Percentiles rank a stretch among this genome's conserved stretches.
phyloP scores from a whole-genome alignment of 768 basidiomycete genomes.

The Termitomyces sp. region DNA sequence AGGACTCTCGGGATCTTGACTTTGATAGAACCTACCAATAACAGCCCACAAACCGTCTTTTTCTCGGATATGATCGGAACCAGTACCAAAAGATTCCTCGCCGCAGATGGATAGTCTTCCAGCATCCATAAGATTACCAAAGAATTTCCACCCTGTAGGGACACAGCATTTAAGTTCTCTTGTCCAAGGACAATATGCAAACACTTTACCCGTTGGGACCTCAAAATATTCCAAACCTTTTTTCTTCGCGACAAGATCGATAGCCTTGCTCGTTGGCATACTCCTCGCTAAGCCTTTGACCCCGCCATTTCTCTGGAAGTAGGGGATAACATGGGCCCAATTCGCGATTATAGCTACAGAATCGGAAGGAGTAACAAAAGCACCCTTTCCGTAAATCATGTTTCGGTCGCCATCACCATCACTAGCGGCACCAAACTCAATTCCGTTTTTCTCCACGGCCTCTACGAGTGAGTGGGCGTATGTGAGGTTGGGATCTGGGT shows the following conservation, averaged over 20 bases:
- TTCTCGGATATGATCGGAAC: slow-evolving; percentile 99
- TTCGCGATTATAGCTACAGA: slow-evolving; percentile 98
- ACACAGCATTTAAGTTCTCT: background rate
- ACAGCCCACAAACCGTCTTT: slow-evolving; percentile 99
- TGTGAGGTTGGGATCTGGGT: slow-evolving; percentile 97
- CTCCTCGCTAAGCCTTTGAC: slow-evolving; percentile 94
- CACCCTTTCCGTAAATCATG: slow-evolving; percentile 99
- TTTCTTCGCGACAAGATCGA: slow-evolving; percentile 92
- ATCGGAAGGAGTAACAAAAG: slow-evolving; percentile 97
- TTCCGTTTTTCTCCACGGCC: slow-evolving; percentile 79
- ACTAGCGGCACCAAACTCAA: slow-evolving; percentile 92
- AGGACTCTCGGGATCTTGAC: background rate
- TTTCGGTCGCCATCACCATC: slow-evolving; percentile 98
- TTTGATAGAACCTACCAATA: slow-evolving; percentile 50
- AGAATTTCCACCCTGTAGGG: slow-evolving; percentile 93
- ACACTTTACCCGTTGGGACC: slow-evolving; percentile 79
- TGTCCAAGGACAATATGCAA: background rate
- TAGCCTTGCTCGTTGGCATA: slow-evolving; percentile 97
- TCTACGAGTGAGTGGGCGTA: slow-evolving; percentile 95
- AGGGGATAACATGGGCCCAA: slow-evolving; percentile 90
- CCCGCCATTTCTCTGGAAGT: slow-evolving; percentile 85
- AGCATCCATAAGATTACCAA: slow-evolving; percentile 99
- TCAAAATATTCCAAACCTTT: slow-evolving; percentile 93
- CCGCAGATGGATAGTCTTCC: slow-evolving; percentile 97
- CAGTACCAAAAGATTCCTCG: slow-evolving; percentile 98